A percentile compares a stretch with the other conserved stretches of the same genome.
Evolutionary conservation across 768 basidiomycete species (phyloP).

Genomic region (Pleurotus citrinopileatus): DNA sequence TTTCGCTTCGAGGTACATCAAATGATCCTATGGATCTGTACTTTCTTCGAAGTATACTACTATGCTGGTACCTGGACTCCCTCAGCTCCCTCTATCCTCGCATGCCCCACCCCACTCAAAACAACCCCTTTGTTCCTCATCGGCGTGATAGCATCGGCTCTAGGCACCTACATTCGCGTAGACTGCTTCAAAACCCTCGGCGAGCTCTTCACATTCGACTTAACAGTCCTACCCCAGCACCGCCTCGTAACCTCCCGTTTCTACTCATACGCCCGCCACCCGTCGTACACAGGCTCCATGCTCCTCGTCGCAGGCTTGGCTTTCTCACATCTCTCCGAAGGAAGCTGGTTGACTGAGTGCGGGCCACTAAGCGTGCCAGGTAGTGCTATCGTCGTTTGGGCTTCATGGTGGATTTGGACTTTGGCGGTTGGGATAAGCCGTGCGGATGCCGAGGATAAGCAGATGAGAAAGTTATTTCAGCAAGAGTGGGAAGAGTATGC

Average conservation of each 20-base stretch:
- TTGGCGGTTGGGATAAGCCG: slow-evolving; percentile 39
- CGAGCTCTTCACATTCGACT: slow-evolving; percentile 55
- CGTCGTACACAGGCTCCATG: slow-evolving; percentile 45
- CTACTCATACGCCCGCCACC: slow-evolving; percentile 46
- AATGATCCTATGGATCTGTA: slow-evolving; percentile 46
- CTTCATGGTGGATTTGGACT: slow-evolving; percentile 42
- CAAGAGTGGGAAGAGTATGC: slow-evolving; percentile 46
- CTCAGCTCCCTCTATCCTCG: slow-evolving; percentile 28
- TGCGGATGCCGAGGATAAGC: slow-evolving; percentile 43
- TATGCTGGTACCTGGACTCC: slow-evolving; percentile 30
- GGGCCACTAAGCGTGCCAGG: slow-evolving; percentile 24
- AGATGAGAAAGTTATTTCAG: slow-evolving; percentile 41
- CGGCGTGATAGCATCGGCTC: slow-evolving; percentile 39
- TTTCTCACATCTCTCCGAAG: slow-evolving; percentile 36
- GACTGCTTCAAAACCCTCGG: slow-evolving; percentile 55
- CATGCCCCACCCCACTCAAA: slow-evolving; percentile 18
- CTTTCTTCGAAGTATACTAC: slow-evolving; percentile 45
- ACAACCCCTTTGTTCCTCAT: slow-evolving; percentile 42
- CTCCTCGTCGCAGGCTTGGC: slow-evolving; percentile 39
- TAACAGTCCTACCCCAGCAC: slow-evolving; percentile 52
- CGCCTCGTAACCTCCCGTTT: slow-evolving; percentile 39
- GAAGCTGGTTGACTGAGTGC: slow-evolving; percentile 36
- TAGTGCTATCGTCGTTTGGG: slow-evolving; percentile 23
- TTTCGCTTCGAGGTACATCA: slow-evolving; percentile 43
- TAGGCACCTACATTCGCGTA: slow-evolving; percentile 47